Evolutionary conservation across 2,329 filamentous ascomycete genomes (phyloP).

Genomic region (Ceratocystis papillata): DNA sequence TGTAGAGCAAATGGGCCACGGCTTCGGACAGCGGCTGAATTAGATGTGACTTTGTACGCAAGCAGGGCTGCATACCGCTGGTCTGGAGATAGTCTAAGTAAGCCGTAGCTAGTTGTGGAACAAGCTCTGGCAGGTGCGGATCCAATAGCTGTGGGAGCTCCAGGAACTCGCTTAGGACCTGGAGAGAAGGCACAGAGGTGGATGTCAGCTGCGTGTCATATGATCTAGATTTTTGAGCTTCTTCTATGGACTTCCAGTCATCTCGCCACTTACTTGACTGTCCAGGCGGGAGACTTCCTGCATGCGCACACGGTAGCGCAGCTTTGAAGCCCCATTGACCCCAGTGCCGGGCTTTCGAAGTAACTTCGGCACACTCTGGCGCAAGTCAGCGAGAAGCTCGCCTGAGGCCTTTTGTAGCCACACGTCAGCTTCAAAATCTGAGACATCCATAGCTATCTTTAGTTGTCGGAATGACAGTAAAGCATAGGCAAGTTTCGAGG

Average conservation of each 20-base stretch:
- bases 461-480: neutral
- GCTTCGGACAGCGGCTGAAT: conserved; percentile 53
- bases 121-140: conserved; percentile 62
- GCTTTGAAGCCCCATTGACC: conserved; percentile 34
- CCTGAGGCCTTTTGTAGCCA: conserved; percentile 51
- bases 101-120: conserved; percentile 63
- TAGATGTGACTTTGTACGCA: conserved; percentile 33
- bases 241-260: neutral
- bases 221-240: conserved; percentile 26
- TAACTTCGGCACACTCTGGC: conserved; percentile 42
- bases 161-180: conserved; percentile 76
- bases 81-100: conserved; percentile 57
- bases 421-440: conserved; percentile 50
- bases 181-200: neutral
- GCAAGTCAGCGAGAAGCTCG: conserved; percentile 47
- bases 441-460: conserved; percentile 40
- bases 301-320: conserved; percentile 42
- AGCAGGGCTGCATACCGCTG: conserved; percentile 33
- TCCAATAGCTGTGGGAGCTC: conserved; percentile 91
- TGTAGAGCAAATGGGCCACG: conserved; percentile 71
- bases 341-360: conserved; percentile 39
- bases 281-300: conserved; percentile 41
- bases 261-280: conserved; percentile 34
- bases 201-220: conserved; percentile 20
- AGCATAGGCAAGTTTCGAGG: too few relatives aligned